phyloP scores from a whole-genome alignment of 1,284 basidiomycete species.

The Singerocomus inundabilis region DNA sequence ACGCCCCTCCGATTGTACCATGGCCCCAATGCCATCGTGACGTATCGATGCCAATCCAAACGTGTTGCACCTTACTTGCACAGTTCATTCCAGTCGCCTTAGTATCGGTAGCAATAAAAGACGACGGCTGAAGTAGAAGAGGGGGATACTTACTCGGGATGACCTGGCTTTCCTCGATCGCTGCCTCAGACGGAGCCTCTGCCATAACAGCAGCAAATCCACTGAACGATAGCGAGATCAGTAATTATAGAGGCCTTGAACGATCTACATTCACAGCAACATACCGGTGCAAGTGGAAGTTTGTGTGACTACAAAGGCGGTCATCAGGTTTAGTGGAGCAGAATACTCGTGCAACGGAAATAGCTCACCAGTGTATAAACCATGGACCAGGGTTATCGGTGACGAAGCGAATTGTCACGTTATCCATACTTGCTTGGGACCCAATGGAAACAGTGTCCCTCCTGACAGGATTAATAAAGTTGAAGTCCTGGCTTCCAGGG shows the following conservation, averaged over 20 bases:
- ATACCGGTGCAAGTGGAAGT: constrained; percentile 31
- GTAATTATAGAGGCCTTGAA: not conserved
- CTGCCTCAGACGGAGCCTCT: constrained; percentile 17
- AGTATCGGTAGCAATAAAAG: not conserved
- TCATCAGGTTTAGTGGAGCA: not conserved
- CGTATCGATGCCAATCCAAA: not conserved
- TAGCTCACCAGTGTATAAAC: constrained; percentile 26
- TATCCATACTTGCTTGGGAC: constrained; percentile 18
- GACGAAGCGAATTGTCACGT: constrained; percentile 34
- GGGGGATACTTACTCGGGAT: constrained; percentile 9
- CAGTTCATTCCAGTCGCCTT: constrained; percentile 21
- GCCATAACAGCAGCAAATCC: constrained; percentile 24
- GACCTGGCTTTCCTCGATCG: constrained; percentile 11
- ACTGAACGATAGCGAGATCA: constrained; percentile 7
- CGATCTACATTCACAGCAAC: not conserved
- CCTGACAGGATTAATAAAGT: constrained; percentile 29
- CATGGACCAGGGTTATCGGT: constrained; percentile 34
- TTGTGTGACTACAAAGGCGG: constrained; percentile 21
- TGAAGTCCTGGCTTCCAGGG: constrained; percentile 19
- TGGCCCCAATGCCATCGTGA: too few relatives aligned
- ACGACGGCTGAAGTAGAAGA: not conserved
- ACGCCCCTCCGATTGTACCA: not conserved
- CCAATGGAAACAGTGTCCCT: constrained; percentile 28
- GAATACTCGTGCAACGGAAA: not conserved
- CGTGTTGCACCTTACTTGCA: constrained; percentile 13